phyloP scores from a whole-genome alignment of 2,329 filamentous ascomycete species.

The Graphiopsis chlorocephala region DNA sequence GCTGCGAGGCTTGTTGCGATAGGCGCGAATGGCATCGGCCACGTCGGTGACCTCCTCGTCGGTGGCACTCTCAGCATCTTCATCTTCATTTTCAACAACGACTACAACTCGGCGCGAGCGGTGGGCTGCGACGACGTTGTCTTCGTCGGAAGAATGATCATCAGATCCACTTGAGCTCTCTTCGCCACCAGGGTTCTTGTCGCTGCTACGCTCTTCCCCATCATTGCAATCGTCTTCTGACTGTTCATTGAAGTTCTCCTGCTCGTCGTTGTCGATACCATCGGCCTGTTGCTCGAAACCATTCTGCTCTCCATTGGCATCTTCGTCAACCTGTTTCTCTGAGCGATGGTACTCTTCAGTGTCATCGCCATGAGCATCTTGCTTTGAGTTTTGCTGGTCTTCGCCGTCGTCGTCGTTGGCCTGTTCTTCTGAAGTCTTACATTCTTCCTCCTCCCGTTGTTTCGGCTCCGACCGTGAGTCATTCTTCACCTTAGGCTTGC shows the following conservation, averaged over 20 bases:
- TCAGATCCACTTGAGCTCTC: background rate
- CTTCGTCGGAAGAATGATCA: background rate
- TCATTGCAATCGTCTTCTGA: too few species aligned
- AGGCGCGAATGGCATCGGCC: background rate
- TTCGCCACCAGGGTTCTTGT: background rate
- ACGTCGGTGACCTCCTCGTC: background rate
- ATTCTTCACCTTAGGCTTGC: background rate
- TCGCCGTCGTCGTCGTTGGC: too few species aligned
- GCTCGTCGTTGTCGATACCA: background rate
- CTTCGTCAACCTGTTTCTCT: background rate
- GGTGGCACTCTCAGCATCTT: background rate
- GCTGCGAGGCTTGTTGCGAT: background rate
- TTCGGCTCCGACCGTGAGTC: background rate
- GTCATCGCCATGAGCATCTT: too few species aligned
- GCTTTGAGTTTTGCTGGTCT: too few species aligned
- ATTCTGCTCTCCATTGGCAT: background rate
- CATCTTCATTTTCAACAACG: background rate
- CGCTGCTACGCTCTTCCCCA: background rate
- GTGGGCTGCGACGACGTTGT: background rate
- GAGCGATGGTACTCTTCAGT: too few species aligned
- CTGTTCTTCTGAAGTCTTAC: background rate
- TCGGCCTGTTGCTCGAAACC: background rate
- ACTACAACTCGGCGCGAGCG: background rate
- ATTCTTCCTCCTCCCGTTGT: background rate
- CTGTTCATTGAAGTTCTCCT: too few species aligned